Base-by-base conservation (phyloP, 352 stramenopile species). In the Phytophthora brassicae region DNA sequence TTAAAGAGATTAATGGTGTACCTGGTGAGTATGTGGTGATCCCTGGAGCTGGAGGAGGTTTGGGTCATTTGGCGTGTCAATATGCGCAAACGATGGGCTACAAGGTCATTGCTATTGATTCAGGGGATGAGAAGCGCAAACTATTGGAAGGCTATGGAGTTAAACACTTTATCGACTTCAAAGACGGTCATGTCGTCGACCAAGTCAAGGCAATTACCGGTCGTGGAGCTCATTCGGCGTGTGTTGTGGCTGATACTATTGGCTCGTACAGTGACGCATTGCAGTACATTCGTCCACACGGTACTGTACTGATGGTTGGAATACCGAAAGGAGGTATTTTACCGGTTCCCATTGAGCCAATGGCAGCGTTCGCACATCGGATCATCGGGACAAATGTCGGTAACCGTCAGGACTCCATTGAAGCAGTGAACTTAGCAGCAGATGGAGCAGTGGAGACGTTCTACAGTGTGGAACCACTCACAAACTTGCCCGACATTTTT, bases 41-140 rank as follows among this genome's bases (percentile, higher is more conserved):
- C 35, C 72, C 69, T 9, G 84, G 88, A 16, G 66, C 66, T 9
- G 72, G 90, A 39, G 88, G 88, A 24, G 76, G 86, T 19, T 68
- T 96, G 13, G 86, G 88, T 19, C 88, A 96, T 57, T 67, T 95
- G 51, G 85, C 66, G 11, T 71, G 88, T 22, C 90, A 95, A 64
- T 84, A 92, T 52, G 87, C 80, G 7, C 64, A 72, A 1, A 70
- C 68, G 4, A 83, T 95, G 60, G 79, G 81, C 29, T 77, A 75
- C 41, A 68, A 79, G n/a, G 75, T 94, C 4, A 83, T 86, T 35
- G 79, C 86, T 3, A 77, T 97, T 26, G 86, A 87, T 44, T 68
- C 77, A 4, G 73, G 69, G 4, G 66, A 72, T 0, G 66, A 66
- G 4, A 97, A 96, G 64, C 71, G 74, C 45, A 76, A 79, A 19